Evolutionary conservation across 148 eudicot species (phyloP).

Genomic region (Polygonum maritimum): DNA sequence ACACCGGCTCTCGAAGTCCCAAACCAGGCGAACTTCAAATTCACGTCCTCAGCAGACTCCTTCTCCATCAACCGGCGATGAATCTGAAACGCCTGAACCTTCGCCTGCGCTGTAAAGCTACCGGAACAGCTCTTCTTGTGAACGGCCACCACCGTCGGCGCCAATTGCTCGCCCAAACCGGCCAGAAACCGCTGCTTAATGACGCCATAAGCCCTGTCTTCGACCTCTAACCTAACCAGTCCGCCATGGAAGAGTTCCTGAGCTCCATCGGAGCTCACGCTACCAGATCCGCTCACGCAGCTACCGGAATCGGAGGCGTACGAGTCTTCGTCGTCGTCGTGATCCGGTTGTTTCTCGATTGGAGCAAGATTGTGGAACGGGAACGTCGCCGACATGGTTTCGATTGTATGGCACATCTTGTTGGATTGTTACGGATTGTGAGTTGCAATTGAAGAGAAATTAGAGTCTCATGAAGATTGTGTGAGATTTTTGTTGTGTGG

Average conservation of each 20-base stretch:
- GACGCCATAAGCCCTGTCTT: not conserved
- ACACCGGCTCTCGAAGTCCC: slow-evolving; percentile 31
- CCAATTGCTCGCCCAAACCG: not conserved
- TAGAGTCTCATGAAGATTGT: not conserved
- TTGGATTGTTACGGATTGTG: not conserved
- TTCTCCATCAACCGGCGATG: slow-evolving; percentile 16
- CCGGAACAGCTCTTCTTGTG: slow-evolving; percentile 20
- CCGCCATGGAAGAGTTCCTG: not conserved
- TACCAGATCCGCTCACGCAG: not conserved
- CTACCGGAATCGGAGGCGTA: slow-evolving; percentile 1
- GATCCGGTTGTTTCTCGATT: not conserved
- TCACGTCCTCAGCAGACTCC: slow-evolving; percentile 12
- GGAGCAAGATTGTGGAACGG: not conserved
- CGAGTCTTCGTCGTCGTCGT: not conserved
- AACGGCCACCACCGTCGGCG: slow-evolving; percentile 18
- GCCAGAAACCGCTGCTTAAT: slow-evolving; percentile 4
- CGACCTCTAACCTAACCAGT: not conserved
- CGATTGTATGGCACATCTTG: slow-evolving; percentile 2
- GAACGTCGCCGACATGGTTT: not conserved
- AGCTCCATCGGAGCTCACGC: not conserved
- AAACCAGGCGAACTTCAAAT: slow-evolving; percentile 41
- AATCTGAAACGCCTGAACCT: slow-evolving; percentile 20
- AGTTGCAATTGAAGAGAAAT: not conserved
- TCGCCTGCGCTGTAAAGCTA: slow-evolving; percentile 14
- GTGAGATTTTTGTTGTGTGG: not conserved